Evolutionary conservation across 352 stramenopile species (phyloP), one percentile per base, ranked within the genome.

Genomic region (Aphanomyces invadans): DNA sequence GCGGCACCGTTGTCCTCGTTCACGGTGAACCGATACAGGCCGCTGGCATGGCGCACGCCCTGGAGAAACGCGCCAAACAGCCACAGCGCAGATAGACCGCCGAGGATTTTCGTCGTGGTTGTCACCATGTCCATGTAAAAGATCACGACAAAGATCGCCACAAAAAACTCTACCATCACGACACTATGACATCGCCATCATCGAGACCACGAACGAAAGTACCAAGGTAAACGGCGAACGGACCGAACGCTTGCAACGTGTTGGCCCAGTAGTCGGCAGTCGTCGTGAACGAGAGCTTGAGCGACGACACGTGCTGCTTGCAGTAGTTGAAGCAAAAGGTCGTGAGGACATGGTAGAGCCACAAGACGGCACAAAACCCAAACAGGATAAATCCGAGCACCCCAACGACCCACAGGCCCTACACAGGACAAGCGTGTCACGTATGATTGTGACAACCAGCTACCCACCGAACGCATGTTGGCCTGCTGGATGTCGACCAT

Each of bases 291-390:
- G 60, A 26, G 10, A 67, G 60, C 42, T 67, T 67, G 49, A 57
- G 23, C 3, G 42, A 19, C 21, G 60, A 67, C 49, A 52, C 60
- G 55, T 67, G 60, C 32, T 67, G 60, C 49, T 67, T 67, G 60
- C 38, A 59, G 28, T 67, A 67, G 49, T 67, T 67, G 26, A 67
- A 67, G 39, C 39, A 67, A 19, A 67, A 59, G 4, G 60, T 51
- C 19, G 60, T 57, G n/a, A 67, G 39, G 60, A 36, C 15, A 44
- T 51, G 26, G 49, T 67, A 49, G 21, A 67, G 19, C 60, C 60
- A 67, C 19, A 67, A 44, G 4, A 46, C 21, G 2, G 45, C 12
- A 17, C 38, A 59, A 12, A 67, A 57, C 15, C n/a, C 15, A 2
- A 67, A 21, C 11, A 67, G 44, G 2, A 67, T 31, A 49, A 67